These are phyloP conservation scores for Abrus precatorius DNA, from an alignment of 306 rosid genomes.

Conservation along the genomic window DNA sequence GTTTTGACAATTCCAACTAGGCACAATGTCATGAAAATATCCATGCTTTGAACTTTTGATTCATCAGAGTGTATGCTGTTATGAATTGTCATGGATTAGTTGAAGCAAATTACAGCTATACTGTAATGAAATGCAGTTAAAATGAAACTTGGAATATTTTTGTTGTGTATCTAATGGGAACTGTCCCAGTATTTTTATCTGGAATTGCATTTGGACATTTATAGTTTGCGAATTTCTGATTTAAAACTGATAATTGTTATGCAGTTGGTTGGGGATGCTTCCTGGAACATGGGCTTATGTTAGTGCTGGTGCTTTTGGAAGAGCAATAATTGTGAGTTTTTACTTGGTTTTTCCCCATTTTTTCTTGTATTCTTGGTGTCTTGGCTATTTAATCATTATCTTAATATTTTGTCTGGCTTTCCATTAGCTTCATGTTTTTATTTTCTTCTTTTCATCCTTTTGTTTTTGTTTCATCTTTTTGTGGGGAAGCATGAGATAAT, in stretches of 20 bases:
- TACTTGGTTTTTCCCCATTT: conserved; percentile 4
- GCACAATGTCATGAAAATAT: background rate
- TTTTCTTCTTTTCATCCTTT: conserved; percentile 8
- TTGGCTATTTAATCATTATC: conserved; percentile 15
- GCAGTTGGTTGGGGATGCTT: conserved; percentile 99
- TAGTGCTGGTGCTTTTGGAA: conserved; percentile 99
- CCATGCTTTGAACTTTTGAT: conserved; percentile 31
- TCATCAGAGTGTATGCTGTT: conserved; percentile 1
- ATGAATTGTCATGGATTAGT: conserved; percentile 28
- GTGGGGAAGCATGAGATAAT: conserved; percentile 13
- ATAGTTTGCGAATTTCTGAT: conserved; percentile 31
- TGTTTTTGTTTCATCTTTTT: background rate
- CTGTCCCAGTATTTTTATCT: conserved; percentile 1
- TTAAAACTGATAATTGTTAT: conserved; percentile 37
- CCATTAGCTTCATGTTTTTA: conserved; percentile 8
- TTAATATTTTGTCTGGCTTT: background rate
- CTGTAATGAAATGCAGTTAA: conserved; percentile 11
- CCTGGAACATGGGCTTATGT: conserved; percentile 99
- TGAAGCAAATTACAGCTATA: conserved; percentile 20
- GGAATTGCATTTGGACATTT: conserved; percentile 24
- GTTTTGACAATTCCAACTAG: conserved; percentile 25
- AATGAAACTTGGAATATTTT: conserved; percentile 29
- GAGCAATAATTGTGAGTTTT: conserved; percentile 92
- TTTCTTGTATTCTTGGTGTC: conserved; percentile 8
- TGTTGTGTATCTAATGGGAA: conserved; percentile 32